Evolutionary conservation across 805 yeast species (phyloP).

Genomic region (Vanderwaltozyma polyspora): DNA sequence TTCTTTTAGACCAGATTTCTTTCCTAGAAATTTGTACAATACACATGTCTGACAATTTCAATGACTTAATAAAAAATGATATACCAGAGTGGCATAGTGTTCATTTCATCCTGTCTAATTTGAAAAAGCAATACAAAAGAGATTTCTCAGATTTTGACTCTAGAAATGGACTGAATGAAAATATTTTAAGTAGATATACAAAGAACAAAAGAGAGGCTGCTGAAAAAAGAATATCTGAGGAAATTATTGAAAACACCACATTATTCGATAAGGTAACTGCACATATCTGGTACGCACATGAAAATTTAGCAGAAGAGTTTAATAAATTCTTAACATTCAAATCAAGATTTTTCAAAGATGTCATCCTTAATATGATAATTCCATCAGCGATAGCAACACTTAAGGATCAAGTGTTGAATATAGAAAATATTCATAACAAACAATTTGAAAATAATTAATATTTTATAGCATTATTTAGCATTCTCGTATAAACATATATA

Average conservation of each 20-base stretch:
- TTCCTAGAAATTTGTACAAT: slow-evolving; percentile 14
- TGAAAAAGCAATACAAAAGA: slow-evolving; percentile 24
- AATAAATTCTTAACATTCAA: slow-evolving; percentile 47
- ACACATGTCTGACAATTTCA: slow-evolving; percentile 23
- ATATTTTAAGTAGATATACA: not conserved
- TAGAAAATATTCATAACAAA: too few relatives aligned
- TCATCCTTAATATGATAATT: slow-evolving; percentile 7
- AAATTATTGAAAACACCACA: slow-evolving; percentile 32
- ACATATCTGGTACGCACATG: slow-evolving; percentile 46
- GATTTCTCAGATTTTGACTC: slow-evolving; percentile 17
- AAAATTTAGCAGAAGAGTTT: slow-evolving; percentile 49
- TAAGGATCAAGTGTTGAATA: not conserved
- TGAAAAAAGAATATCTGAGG: slow-evolving; percentile 32
- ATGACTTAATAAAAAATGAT: slow-evolving; percentile 25
- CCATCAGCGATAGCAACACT: not conserved
- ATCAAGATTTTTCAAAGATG: slow-evolving; percentile 26
- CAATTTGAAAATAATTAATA: too few relatives aligned
- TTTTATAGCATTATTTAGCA: too few relatives aligned
- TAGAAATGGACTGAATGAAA: too few relatives aligned
- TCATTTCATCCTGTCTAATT: slow-evolving; percentile 31
- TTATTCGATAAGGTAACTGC: slow-evolving; percentile 34
- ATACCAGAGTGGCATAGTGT: slow-evolving; percentile 32
- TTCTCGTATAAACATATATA: too few relatives aligned
- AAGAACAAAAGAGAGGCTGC: slow-evolving; percentile 37
- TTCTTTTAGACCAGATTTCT: too few relatives aligned